Base-by-base conservation (phyloP, 1,139 yeast species). In the Sugiyamaella neomexicana region DNA sequence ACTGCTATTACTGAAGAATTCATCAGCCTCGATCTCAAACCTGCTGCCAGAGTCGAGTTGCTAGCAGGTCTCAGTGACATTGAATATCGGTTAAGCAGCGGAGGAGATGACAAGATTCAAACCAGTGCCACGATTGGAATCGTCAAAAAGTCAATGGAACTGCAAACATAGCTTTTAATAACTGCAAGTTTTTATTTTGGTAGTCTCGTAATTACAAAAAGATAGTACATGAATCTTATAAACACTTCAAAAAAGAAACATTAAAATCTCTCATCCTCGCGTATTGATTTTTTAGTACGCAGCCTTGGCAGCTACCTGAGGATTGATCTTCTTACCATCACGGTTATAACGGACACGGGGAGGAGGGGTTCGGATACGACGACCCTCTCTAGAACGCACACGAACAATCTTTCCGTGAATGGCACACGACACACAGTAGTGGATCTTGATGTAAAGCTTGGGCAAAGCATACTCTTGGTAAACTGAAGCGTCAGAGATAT, bases 391-490 rank as follows among this genome's bases (percentile, higher is more conserved):
- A 68, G 99, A 93, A 85, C 99, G 95, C 71, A 93, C 99, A 83
- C 99, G 95, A 76, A 93, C 99, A 72, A 95, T 88, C 89, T 97
- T 93, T 79, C 97, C 95, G 86, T 93, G 99, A 71, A 95, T 91
- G 73, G 99, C 99, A 81, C 99, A 93, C 66, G 99, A 93, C 73
- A 93, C 95, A 86, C 99, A 93, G 95, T 95, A 93, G 87, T 91
- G 97, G 79, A 93, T 85, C 86, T 93, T 93, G 89, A 93, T 89
- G 95, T 91, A 93, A 77, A 95, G 87, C 87, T 93, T 93, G 81
- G 99, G 99, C 74, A 93, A 83, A 74, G 97, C 98, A 83, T 93
- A 93, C 84, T 95, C 99, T 75, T 89, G 83, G 87, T 95, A 93
- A 74, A 93, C 99, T 60, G 98, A 91, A 72, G 98, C 99, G 81